Evolutionary conservation across 106 monocot genomes (phyloP), one percentile per base, ranked within the genome.

Genomic region (Cymbidium sinense): DNA sequence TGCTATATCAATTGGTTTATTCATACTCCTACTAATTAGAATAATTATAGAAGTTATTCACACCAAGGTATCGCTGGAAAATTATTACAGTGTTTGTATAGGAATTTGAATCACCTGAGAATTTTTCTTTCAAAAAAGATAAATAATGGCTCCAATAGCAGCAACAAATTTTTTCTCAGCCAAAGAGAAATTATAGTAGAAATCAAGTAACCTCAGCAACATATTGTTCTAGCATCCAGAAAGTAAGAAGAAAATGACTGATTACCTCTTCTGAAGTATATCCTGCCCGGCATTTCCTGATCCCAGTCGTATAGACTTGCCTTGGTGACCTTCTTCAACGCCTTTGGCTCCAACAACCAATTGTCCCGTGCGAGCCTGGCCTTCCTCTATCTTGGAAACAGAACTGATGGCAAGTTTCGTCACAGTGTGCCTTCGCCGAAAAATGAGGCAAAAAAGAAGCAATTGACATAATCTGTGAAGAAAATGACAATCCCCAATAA

Each of bases 401-500:
- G 52, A 75, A 18, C 89, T 91, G 62, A 79, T 21, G 73, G 76
- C 54, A 21, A 85, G 67, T 70, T 91, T 85, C 43, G 81, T 30
- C 75, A 75, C 39, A 29, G 73, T 19, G 44, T 69, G 98, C 61
- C 92, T 92, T 80, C 87, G 81, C 18, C 98, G 88, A 78, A 94
- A 99, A 73, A 99, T 86, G 39, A 99, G 76, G 81, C 92, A 99
- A 78, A 99, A 99, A 7, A 99, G 90, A 43, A 99, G 79, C 39
- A 99, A 78, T 71, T 99, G 98, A 76, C 98, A 99, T 69, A 99
- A 77, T 83, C 90, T 88, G 50, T 99, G 98, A 78, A 99, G 98
- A 77, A 99, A 99, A 90, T 99, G 92, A 62, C 92, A 99, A 78
- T 99, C 98, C 58, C 98, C 98, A 82, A 99, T 89, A 41, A 99